Evolutionary conservation across 495 filamentous ascomycete species (phyloP), one percentile per base, ranked within the genome.

Genomic region (Zalerion maritima): DNA sequence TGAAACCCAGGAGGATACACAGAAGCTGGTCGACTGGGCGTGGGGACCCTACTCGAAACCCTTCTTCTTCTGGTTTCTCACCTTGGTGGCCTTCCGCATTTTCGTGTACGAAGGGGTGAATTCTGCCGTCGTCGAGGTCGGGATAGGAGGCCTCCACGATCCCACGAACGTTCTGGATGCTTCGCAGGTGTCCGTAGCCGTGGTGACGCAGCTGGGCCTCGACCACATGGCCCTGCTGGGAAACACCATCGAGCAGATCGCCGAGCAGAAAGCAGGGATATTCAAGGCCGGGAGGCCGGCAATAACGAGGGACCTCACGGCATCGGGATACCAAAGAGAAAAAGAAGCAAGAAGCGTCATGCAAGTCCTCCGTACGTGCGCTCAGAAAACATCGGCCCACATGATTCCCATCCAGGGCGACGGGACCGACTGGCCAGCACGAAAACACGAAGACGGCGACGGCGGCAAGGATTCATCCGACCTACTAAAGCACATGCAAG

Each of bases 21-120:
- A 16, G 4, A 24, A 23, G n/a, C n/a, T n/a, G n/a, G n/a, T n/a
- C n/a, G n/a, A n/a, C n/a, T n/a, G n/a, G n/a, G n/a, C n/a, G n/a
- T n/a, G n/a, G n/a, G 52, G 52, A 4, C 50, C 57, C 0, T 43
- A 34, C 8, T 50, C 52, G 3, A 57, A 64, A 36, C 75, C 75
- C 3, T 65, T 69, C 16, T 78, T 67, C 32, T 64, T 76, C 28
- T 67, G 70, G 31, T 63, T 65, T 24, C 31, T 70, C 35, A 64
- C 61, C 0, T 37, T 70, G 14, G 10, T 65, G 14, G 60, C 59
- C 13, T 32, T 63, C 26, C 59, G 57, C 22, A 42, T 46, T 2
- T 70, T 69, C 34, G 20, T 60, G 2, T 5, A 28, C 3, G 56
- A 61, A 35, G 56, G 56, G 0, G 55, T 66, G 3, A 31, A 37